Conservation (phyloP, 1,284 basidiomycete genomes). For the Sporisorium scitamineum region DNA sequence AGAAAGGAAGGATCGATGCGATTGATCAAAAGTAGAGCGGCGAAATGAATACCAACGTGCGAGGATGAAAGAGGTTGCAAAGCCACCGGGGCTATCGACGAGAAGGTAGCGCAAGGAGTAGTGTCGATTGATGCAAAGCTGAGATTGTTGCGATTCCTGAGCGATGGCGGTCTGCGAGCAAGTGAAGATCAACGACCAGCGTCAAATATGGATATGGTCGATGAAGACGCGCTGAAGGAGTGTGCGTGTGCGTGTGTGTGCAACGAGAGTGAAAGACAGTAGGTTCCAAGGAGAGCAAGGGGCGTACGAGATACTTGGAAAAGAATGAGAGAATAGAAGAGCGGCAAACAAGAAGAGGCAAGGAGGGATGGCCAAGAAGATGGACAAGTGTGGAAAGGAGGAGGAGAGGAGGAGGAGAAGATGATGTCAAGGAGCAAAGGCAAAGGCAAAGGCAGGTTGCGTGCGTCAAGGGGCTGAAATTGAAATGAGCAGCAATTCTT, state of each 20-base stretch:
- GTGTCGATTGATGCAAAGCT: no score
- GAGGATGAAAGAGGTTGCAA: no score
- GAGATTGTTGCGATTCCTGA: not conserved
- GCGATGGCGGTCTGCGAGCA: not conserved
- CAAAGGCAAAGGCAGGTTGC: not conserved
- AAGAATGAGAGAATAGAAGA: not conserved
- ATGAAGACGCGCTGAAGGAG: not conserved
- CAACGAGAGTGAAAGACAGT: constrained; percentile 5
- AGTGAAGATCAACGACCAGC: constrained; percentile 7
- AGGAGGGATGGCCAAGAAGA: not conserved
- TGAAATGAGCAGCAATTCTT: not conserved
- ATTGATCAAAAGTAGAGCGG: no score
- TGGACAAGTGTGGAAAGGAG: not conserved
- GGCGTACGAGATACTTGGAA: not conserved
- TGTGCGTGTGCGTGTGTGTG: not conserved
- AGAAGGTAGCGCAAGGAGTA: not conserved
- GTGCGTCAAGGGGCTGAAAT: not conserved
- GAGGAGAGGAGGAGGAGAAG: not conserved
- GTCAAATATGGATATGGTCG: not conserved
- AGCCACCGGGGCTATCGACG: not conserved
- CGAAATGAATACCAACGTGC: not conserved
- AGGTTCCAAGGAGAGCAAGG: not conserved
- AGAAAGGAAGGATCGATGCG: not conserved
- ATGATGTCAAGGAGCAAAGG: not conserved
- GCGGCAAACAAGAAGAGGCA: not conserved